Percentiles rank a stretch among this genome's conserved stretches.
Conservation (phyloP, 1,284 basidiomycete genomes). For the Vanrija sp. region DNA sequence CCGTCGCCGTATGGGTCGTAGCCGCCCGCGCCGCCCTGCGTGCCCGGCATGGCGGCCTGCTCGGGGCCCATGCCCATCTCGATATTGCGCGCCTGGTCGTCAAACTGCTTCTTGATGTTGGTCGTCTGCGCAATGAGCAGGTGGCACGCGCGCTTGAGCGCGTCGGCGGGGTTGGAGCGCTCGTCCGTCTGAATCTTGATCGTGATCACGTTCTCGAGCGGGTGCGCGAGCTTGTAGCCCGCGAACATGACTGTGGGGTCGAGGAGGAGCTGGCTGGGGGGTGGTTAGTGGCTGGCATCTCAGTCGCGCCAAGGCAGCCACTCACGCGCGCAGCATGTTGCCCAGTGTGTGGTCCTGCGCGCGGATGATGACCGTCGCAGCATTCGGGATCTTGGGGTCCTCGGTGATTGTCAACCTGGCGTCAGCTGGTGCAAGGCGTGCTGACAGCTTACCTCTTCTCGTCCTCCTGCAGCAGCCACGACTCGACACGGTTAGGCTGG, state of each 20-base stretch:
- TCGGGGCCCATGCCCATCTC: constrained; percentile 49
- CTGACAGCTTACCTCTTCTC: constrained; percentile 73
- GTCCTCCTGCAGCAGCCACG: constrained; percentile 73
- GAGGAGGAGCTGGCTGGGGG: constrained; percentile 71
- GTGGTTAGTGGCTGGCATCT: not conserved
- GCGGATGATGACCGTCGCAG: constrained; percentile 85
- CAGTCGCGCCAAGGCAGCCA: constrained; percentile 23
- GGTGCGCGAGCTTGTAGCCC: constrained; percentile 96
- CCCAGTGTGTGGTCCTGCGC: constrained; percentile 98
- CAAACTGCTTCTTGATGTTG: constrained; percentile 51
- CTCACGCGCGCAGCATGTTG: constrained; percentile 91
- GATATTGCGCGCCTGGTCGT: constrained; percentile 52
- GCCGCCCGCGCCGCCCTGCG: constrained; percentile 9
- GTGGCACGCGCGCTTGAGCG: constrained; percentile 78
- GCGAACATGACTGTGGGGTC: constrained; percentile 87
- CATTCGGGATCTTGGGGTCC: constrained; percentile 96
- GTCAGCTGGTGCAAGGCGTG: not conserved
- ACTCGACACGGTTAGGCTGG: constrained; percentile 85
- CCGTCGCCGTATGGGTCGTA: constrained; percentile 47
- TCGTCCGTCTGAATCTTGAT: constrained; percentile 97
- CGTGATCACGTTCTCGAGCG: constrained; percentile 86
- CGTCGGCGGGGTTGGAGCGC: constrained; percentile 71
- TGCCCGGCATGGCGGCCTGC: constrained; percentile 16
- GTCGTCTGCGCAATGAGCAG: constrained; percentile 73
- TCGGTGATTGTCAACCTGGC: constrained; percentile 81